phyloP scores from a whole-genome alignment of 1,284 basidiomycete genomes.

The Pseudozyma sp. region DNA sequence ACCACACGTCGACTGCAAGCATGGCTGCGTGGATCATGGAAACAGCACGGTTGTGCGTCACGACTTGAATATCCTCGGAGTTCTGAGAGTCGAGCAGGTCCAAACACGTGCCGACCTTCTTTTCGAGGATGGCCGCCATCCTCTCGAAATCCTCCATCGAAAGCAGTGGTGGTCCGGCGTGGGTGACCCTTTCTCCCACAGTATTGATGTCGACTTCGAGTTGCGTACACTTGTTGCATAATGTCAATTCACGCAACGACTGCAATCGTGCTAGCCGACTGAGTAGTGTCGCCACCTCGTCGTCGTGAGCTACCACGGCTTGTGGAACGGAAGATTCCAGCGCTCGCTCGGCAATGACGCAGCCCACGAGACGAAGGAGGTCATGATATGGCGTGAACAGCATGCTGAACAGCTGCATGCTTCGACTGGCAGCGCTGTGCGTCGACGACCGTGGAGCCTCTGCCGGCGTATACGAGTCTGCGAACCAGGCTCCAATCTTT shows the following conservation, averaged over 20 bases:
- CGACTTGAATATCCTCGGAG: not conserved
- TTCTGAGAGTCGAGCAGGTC: constrained; percentile 1
- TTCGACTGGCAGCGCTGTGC: not conserved
- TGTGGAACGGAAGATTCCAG: not conserved
- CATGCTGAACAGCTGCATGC: not conserved
- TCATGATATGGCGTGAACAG: constrained; percentile 23
- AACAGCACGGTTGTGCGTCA: constrained; percentile 5
- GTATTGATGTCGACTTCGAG: not conserved
- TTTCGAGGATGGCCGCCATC: constrained; percentile 23
- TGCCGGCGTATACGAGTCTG: constrained; percentile 18
- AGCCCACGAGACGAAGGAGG: constrained; percentile 12
- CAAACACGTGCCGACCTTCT: constrained; percentile 21
- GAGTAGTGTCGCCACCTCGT: constrained; percentile 15
- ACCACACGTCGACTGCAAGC: constrained; percentile 14
- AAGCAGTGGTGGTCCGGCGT: constrained; percentile 4
- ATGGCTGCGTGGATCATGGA: constrained; percentile 18
- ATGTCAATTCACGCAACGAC: constrained; percentile 15
- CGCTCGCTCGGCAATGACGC: constrained; percentile 15
- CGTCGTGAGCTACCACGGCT: not conserved
- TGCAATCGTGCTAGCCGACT: constrained; percentile 11
- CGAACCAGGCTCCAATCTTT: constrained; percentile 38
- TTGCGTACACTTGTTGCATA: not conserved
- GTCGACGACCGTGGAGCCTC: constrained; percentile 9
- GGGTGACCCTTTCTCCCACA: not conserved
- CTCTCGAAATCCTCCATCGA: constrained; percentile 18